A percentile compares a stretch with the other conserved stretches of the same genome.
Evolutionary conservation across 495 filamentous ascomycete genomes (phyloP).

Genomic region (Penicillium nucicola): DNA sequence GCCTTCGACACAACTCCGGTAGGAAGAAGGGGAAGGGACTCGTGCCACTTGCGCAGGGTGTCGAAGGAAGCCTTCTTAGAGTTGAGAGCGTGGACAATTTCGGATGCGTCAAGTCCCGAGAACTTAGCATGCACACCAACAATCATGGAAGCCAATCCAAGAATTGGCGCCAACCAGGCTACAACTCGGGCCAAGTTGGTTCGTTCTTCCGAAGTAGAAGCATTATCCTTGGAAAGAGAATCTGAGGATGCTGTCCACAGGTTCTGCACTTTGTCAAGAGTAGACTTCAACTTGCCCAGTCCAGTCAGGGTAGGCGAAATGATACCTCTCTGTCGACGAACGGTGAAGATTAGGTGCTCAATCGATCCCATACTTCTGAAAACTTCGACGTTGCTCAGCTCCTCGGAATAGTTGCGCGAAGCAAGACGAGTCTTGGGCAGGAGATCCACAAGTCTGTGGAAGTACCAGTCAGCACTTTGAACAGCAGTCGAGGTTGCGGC

Average conservation of each 20-base stretch:
- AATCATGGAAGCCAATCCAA: slow-evolving; percentile 39
- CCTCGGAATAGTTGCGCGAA: slow-evolving; percentile 70
- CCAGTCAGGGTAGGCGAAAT: slow-evolving; percentile 45
- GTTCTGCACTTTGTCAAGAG: slow-evolving; percentile 35
- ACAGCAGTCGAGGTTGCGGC: slow-evolving; percentile 17
- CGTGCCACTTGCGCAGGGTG: slow-evolving; percentile 34
- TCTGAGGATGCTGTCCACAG: slow-evolving; percentile 37
- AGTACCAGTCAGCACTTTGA: slow-evolving; percentile 61
- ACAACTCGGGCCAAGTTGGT: slow-evolving; percentile 26
- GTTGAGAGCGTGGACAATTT: slow-evolving; percentile 40
- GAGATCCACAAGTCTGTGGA: slow-evolving; percentile 72
- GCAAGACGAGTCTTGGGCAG: slow-evolving; percentile 63
- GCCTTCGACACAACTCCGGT: slow-evolving; percentile 45
- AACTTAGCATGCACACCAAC: slow-evolving; percentile 61
- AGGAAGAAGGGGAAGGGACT: slow-evolving; percentile 53
- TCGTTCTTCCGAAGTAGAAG: slow-evolving; percentile 16
- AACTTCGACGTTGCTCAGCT: slow-evolving; percentile 75
- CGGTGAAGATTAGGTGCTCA: slow-evolving; percentile 71
- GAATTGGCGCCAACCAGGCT: slow-evolving; percentile 49
- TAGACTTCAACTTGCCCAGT: slow-evolving; percentile 31
- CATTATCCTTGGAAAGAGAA: slow-evolving; percentile 26
- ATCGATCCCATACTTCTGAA: slow-evolving; percentile 73
- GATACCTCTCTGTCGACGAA: slow-evolving; percentile 62
- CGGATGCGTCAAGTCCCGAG: slow-evolving; percentile 44
- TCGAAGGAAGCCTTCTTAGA: slow-evolving; percentile 48